Base-by-base conservation (phyloP, 768 basidiomycete genomes). In the Chalciporus chontae region DNA sequence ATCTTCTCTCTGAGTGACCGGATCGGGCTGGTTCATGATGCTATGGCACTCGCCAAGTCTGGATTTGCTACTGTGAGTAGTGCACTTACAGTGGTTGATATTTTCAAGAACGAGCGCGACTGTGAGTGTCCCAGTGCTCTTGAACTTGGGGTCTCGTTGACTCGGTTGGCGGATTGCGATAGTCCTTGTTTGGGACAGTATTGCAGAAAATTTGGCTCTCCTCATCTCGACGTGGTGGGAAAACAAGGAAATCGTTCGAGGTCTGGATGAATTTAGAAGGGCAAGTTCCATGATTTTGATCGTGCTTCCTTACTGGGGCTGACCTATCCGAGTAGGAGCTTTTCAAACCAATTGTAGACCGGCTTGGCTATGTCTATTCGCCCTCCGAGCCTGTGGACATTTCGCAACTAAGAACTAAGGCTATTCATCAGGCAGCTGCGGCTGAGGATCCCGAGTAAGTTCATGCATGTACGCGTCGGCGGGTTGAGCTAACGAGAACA, bases 21-120 rank as follows among this genome's bases (percentile, higher is more conserved):
- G 19, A 85, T 97, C 58, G 94, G 94, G 15, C 75, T 99, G 23
- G 81, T 95, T 18, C 79, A 86, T 43, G 96, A 98, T 60, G 77
- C 85, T 0, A 76, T 87, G 61, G 85, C 85, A 1, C 78, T 97
- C 26, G 80, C 90, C 43, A 82, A 84, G 61, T 87, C 92, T 17
- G 94, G 94, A 3, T 79, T 89, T 59, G 73, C 83, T 42, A 77
- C 83, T 51, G 76, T 91, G 29, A 91, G 90, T 59, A 84, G 83
- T 53, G 81, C 85, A 1, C 74, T 99, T 57, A 81, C 79, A 19
- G 74, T 97, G 40, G 73, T 93, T 40, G 73, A 85, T 43, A 75
- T 77, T 40, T 72, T 94, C 57, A 77, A 77, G 55, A 70, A 77
- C 40, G 95, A 96, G 71, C 78, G 78, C 54, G 91, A 94, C 68